Evolutionary conservation across 106 monocot genomes (phyloP).

Genomic region (Dendrobium huoshanense): DNA sequence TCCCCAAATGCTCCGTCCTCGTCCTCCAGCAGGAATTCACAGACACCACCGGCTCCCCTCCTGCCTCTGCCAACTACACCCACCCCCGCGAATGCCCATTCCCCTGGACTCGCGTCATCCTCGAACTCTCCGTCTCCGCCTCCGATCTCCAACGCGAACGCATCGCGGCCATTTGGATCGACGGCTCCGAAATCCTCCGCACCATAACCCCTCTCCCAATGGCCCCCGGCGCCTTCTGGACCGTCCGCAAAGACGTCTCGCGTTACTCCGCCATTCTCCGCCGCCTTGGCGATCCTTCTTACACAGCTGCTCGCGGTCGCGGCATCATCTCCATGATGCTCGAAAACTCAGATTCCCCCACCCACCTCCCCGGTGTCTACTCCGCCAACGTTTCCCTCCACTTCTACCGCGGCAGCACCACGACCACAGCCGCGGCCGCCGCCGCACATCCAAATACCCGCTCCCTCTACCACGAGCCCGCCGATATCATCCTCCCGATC

Average conservation of each 20-base stretch:
- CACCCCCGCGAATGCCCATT: slow-evolving; percentile 21
- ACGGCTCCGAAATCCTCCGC: slow-evolving; percentile 39
- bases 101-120: slow-evolving; percentile 34
- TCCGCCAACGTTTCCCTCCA: slow-evolving; percentile 30
- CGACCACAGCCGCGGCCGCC: not conserved
- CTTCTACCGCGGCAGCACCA: slow-evolving; percentile 25
- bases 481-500: slow-evolving; percentile 53
- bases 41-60: slow-evolving; percentile 33
- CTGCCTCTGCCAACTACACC: slow-evolving; percentile 33
- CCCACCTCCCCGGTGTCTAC: slow-evolving; percentile 29
- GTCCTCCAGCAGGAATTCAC: slow-evolving; percentile 43
- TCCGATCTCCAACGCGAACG: slow-evolving; percentile 31
- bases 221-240: slow-evolving; percentile 35
- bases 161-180: slow-evolving; percentile 48
- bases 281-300: slow-evolving; percentile 7
- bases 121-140: slow-evolving; percentile 34
- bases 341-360: slow-evolving; percentile 24
- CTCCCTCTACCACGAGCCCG: slow-evolving; percentile 25
- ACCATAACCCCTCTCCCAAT: slow-evolving; percentile 42
- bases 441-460: slow-evolving; percentile 13
- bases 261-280: slow-evolving; percentile 28
- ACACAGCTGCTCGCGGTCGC: not conserved
- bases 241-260: slow-evolving; percentile 36
- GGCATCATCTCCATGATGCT: slow-evolving; percentile 27
- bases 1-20: slow-evolving; percentile 28